Evolutionary conservation across 441 rosid genomes (phyloP).

Genomic region (Euphorbia celastroides): DNA sequence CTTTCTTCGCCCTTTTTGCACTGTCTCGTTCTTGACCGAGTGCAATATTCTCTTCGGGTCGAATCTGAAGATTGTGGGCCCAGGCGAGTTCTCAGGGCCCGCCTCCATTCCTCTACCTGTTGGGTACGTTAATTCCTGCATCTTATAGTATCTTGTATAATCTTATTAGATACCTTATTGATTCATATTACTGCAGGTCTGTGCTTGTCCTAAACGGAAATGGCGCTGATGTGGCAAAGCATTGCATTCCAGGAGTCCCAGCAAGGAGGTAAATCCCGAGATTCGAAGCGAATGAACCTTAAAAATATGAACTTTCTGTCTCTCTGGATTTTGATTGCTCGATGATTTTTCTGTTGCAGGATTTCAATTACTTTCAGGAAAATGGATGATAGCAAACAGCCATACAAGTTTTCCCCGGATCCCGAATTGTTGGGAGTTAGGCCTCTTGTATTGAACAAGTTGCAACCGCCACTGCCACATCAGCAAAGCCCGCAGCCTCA

Average conservation of each 20-base stretch:
- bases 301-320: not conserved
- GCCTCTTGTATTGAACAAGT: conserved; percentile 12
- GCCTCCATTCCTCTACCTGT: conserved; percentile 50
- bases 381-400: conserved; percentile 56
- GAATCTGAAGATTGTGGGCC: conserved; percentile 36
- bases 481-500: conserved; percentile 11
- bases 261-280: conserved; percentile 32
- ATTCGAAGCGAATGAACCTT: not conserved
- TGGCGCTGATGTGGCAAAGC: conserved; percentile 68
- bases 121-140: conserved; percentile 42
- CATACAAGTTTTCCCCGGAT: conserved; percentile 42
- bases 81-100: conserved; percentile 59
- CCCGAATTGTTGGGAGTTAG: conserved; percentile 38
- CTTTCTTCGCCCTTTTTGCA: conserved; percentile 62
- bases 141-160: not conserved
- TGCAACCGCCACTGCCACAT: conserved; percentile 1
- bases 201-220: conserved; percentile 58
- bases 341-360: conserved; percentile 22
- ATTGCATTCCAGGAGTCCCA: conserved; percentile 63
- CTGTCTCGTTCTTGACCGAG: conserved; percentile 52
- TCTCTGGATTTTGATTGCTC: not conserved
- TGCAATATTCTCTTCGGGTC: conserved; percentile 53
- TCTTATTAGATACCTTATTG: no score
- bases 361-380: conserved; percentile 62
- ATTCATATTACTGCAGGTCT: conserved; percentile 41